A percentile compares a stretch with the other conserved stretches of the same genome.
Evolutionary conservation across 176 grass and related monocot species (phyloP).

Genomic region (Carex littledalei): DNA sequence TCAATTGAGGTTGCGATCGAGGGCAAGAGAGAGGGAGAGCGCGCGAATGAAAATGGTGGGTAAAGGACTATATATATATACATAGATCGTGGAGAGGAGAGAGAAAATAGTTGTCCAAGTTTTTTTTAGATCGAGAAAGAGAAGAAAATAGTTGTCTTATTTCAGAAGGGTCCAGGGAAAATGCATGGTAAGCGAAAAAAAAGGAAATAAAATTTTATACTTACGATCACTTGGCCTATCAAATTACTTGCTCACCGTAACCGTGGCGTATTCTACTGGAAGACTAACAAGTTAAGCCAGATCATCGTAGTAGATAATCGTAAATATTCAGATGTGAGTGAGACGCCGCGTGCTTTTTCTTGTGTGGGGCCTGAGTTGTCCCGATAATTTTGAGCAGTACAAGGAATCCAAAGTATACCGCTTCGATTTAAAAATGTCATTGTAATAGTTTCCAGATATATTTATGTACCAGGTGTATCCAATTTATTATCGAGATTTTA

Average conservation of each 20-base stretch:
- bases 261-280: neutral
- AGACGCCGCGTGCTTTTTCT: neutral
- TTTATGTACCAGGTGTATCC: neutral
- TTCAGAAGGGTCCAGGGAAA: slow-evolving; percentile 10
- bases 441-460: neutral
- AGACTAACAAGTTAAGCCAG: neutral
- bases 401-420: neutral
- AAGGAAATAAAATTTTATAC: neutral
- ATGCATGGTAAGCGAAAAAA: neutral
- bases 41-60: slow-evolving; percentile 15
- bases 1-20: slow-evolving; percentile 6
- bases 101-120: neutral
- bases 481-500: neutral
- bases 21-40: neutral
- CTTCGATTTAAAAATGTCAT: neutral
- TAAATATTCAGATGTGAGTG: neutral
- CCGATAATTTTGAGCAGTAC: neutral
- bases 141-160: neutral
- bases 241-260: neutral
- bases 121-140: neutral
- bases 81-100: neutral
- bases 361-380: neutral
- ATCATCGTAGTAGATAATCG: neutral
- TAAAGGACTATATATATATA: slow-evolving; percentile 24
- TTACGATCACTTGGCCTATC: neutral